These are phyloP conservation scores for Luffa aegyptiaca DNA, from an alignment of 306 rosid species.

Conservation along the genomic window DNA sequence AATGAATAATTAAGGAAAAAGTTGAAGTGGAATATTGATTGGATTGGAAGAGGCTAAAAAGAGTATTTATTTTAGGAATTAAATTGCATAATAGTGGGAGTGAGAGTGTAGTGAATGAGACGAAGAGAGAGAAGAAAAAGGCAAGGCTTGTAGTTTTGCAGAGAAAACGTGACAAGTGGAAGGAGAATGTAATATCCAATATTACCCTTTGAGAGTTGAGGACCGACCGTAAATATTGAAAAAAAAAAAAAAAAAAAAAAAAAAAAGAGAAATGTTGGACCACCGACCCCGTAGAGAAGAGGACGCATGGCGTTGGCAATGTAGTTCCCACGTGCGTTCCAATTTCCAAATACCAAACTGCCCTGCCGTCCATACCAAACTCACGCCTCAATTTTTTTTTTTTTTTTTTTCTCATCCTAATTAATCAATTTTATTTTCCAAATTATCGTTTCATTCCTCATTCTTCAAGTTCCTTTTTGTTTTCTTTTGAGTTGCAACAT, in stretches of 20 bases:
- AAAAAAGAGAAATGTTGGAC: background rate
- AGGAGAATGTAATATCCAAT: background rate
- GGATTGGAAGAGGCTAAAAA: background rate
- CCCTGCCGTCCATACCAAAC: conserved; percentile 7
- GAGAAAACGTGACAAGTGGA: background rate
- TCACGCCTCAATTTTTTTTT: background rate
- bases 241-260: background rate
- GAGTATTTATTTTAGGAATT: no score
- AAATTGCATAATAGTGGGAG: no score
- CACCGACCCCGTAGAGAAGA: background rate
- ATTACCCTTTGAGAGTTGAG: background rate
- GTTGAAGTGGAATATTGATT: background rate
- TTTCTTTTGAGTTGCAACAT: background rate
- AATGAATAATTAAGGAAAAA: no score
- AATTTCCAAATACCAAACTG: background rate
- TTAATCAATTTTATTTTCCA: background rate
- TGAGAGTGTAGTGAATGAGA: no score
- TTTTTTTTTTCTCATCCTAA: background rate
- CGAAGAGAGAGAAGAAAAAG: background rate
- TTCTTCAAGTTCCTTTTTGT: no score
- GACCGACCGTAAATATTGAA: background rate
- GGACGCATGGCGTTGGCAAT: background rate
- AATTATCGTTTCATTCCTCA: background rate
- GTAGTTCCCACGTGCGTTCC: background rate
- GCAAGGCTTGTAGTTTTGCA: background rate